Base-by-base conservation (phyloP, 2,329 filamentous ascomycete species). In the Fusarium sp. region DNA sequence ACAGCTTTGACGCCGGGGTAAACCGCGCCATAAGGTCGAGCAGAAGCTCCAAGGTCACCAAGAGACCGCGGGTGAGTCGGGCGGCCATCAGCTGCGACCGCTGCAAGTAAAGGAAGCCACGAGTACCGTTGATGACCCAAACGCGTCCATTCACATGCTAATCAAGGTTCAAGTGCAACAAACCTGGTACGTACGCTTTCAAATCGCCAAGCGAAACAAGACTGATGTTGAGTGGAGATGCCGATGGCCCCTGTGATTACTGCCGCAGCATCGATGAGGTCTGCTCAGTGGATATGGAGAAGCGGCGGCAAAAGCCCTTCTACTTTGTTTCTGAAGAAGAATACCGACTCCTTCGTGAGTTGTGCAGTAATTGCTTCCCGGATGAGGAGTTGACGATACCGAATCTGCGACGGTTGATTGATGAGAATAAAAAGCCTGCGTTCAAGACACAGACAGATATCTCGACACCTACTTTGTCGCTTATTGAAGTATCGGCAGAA, bases 281-380 rank as follows among this genome's bases (percentile, higher is more conserved):
- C 0, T 54, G 50, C 11, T 54, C 50, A 2, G 37, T 54, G 2
- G 35, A 54, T 9, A 54, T 54, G 50, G 50, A 42, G 35, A 54
- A 54, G 5, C 26, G 50, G 26, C 50, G 50, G 2, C 50, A 54
- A 1, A 54, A 54, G 37, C 50, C 50, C 7, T 54, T 54, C 2
- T 54, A 54, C n/a, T 54, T 54, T 0, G 50, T 54, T 0, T 54
- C 50, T 0, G 50, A 54, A 6, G 50, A 54, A 4, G 50, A 54
- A 14, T 54, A 54, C 0, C 50, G 50, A 1, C 37, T 54, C 0
- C 0, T 54, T 0, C 50, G 23, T 0, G 35, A 42, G 1, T 14
- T 54, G 0, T 54, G 50, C 6, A 32, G 18, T 32, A 41, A 42
- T 0, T 54, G 50, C 4, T 54, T 42, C 1, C 50, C 50, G 0